A percentile compares a stretch with the other conserved stretches of the same genome.
These are phyloP conservation scores for Pisolithus thermaeus DNA, from an alignment of 1,284 basidiomycete species.

Conservation along the genomic window DNA sequence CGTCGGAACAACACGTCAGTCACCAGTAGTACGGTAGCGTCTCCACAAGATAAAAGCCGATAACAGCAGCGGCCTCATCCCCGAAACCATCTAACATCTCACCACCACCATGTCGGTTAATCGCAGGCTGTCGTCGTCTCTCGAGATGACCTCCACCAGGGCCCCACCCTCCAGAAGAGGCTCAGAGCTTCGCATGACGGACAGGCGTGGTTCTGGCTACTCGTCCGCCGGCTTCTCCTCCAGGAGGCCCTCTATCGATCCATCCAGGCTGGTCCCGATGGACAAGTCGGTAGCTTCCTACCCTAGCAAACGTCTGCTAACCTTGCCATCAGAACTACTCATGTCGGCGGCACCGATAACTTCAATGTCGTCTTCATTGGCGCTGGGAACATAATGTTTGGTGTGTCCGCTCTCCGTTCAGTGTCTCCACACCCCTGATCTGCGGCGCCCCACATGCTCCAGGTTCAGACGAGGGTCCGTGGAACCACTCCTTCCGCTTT, in stretches of 20 bases:
- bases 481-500: slow-evolving; percentile 94
- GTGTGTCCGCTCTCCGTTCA: slow-evolving; percentile 34
- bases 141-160: slow-evolving; percentile 30
- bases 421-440: background rate
- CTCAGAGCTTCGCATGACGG: slow-evolving; percentile 30
- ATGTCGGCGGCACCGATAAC: slow-evolving; percentile 54
- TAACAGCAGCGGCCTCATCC: background rate
- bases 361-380: slow-evolving; percentile 92
- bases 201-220: slow-evolving; percentile 39
- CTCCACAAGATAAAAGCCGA: slow-evolving; percentile 9
- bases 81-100: slow-evolving; percentile 11
- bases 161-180: slow-evolving; percentile 28
- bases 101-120: slow-evolving; percentile 6
- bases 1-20: background rate
- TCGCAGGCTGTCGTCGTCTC: slow-evolving; percentile 27
- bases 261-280: slow-evolving; percentile 68
- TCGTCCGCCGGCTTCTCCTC: slow-evolving; percentile 40
- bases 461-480: slow-evolving; percentile 84
- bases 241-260: slow-evolving; percentile 68
- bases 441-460: slow-evolving; percentile 10
- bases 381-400: slow-evolving; percentile 94
- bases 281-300: slow-evolving; percentile 50
- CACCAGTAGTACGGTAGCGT: background rate
- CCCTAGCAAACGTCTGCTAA: background rate
- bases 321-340: slow-evolving; percentile 39